These are phyloP conservation scores for Sclerotinia subarctica DNA, from an alignment of 2,329 filamentous ascomycete genomes.

Conservation along the genomic window DNA sequence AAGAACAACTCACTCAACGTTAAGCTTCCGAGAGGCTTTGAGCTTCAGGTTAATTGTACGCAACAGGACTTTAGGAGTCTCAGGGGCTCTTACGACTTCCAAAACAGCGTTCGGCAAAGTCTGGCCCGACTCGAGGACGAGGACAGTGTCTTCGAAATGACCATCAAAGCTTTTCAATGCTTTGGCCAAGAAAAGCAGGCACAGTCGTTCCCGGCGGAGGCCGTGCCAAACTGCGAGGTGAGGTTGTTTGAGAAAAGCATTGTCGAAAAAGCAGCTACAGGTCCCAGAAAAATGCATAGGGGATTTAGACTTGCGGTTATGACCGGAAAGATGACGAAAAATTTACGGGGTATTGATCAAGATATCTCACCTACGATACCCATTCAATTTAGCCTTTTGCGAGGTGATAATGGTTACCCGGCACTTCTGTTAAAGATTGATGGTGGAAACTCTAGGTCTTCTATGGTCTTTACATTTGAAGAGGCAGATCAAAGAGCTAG, in stretches of 20 bases:
- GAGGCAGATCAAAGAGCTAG: constrained; percentile 67
- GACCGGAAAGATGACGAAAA: constrained; percentile 73
- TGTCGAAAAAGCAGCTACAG: constrained; percentile 68
- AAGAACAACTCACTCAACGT: constrained; percentile 64
- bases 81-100: constrained; percentile 84
- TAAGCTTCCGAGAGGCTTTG: constrained; percentile 71
- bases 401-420: constrained; percentile 67
- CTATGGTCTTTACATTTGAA: constrained; percentile 74
- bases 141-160: constrained; percentile 63
- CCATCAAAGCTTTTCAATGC: constrained; percentile 74
- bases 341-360: constrained; percentile 73
- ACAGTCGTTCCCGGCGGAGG: constrained; percentile 71
- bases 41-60: constrained; percentile 65
- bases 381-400: constrained; percentile 74
- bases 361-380: constrained; percentile 62
- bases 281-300: constrained; percentile 68
- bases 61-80: constrained; percentile 76
- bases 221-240: constrained; percentile 67
- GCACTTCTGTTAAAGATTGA: constrained; percentile 62
- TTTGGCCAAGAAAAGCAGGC: constrained; percentile 70
- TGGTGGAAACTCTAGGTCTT: constrained; percentile 45
- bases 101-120: constrained; percentile 68
- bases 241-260: constrained; percentile 70
- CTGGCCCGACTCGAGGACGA: constrained; percentile 70
- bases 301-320: constrained; percentile 77